A percentile compares a stretch with the other conserved stretches of the same genome.
phyloP scores from a whole-genome alignment of 192 early-diverging fungal genomes.

The Coemansia sp. region DNA sequence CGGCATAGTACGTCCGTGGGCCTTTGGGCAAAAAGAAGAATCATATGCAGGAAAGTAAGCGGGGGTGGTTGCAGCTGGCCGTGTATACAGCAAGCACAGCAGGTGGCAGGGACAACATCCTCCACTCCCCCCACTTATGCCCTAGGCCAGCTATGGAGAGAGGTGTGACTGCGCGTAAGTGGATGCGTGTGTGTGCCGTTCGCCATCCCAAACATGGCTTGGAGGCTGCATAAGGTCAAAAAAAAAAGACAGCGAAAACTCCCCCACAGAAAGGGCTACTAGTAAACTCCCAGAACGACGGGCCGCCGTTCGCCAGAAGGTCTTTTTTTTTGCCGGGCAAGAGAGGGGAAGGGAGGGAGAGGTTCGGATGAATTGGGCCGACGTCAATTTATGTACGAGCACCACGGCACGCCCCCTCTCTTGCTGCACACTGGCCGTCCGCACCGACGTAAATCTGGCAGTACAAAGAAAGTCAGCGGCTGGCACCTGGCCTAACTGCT shows the following conservation, averaged over 20 bases:
- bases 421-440: background rate
- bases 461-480: conserved; percentile 6
- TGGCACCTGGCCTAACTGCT: background rate
- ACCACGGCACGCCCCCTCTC: background rate
- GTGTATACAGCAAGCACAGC: conserved; percentile 6
- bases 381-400: conserved; percentile 10
- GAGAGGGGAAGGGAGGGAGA: background rate
- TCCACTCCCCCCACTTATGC: conserved; percentile 4
- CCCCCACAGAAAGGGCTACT: background rate
- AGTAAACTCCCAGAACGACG: background rate
- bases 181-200: conserved; percentile 18
- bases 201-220: conserved; percentile 31
- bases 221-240: conserved; percentile 28
- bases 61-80: conserved; percentile 5
- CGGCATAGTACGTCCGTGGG: background rate
- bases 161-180: conserved; percentile 19
- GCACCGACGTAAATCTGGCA: background rate
- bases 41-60: conserved; percentile 6
- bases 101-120: conserved; percentile 1
- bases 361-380: background rate
- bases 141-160: conserved; percentile 1
- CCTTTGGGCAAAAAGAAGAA: conserved; percentile 1
- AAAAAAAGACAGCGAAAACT: background rate
- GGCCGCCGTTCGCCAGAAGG: background rate
- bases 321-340: conserved; percentile 3